Evolutionary conservation across 2,329 filamentous ascomycete species (phyloP).

Genomic region (Penicillium sp.): DNA sequence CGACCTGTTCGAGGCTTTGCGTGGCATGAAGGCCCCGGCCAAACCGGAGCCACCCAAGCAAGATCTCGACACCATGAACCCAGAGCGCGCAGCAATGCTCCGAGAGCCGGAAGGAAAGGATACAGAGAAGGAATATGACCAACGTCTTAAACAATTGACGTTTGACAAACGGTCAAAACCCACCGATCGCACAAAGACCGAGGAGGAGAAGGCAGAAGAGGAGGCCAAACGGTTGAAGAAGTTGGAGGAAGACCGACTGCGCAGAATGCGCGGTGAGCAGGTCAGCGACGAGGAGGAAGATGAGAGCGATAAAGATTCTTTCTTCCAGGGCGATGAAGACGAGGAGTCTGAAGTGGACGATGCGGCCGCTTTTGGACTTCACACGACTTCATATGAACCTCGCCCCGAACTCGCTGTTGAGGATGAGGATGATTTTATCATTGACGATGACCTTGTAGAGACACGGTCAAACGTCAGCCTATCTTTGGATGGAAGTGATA

Average conservation of each 20-base stretch:
- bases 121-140: constrained; percentile 85
- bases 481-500: constrained; percentile 43
- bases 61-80: constrained; percentile 58
- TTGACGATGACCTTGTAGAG: constrained; percentile 86
- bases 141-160: constrained; percentile 76
- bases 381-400: constrained; percentile 48
- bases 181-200: constrained; percentile 85
- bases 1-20: constrained; percentile 72
- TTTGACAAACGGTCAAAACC: constrained; percentile 84
- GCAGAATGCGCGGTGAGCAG: constrained; percentile 85
- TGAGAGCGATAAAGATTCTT: constrained; percentile 36
- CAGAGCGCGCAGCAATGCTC: constrained; percentile 63
- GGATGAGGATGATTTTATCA: constrained; percentile 90
- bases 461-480: constrained; percentile 65
- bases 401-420: constrained; percentile 67
- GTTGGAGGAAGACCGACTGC: constrained; percentile 78
- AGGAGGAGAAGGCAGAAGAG: constrained; percentile 78
- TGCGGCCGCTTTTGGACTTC: constrained; percentile 63
- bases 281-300: constrained; percentile 59
- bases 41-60: constrained; percentile 50
- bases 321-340: constrained; percentile 32
- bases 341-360: constrained; percentile 53
- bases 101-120: constrained; percentile 63
- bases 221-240: constrained; percentile 75
- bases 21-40: constrained; percentile 56